Evolutionary conservation across 306 rosid genomes (phyloP).

Genomic region (Prunus mira): DNA sequence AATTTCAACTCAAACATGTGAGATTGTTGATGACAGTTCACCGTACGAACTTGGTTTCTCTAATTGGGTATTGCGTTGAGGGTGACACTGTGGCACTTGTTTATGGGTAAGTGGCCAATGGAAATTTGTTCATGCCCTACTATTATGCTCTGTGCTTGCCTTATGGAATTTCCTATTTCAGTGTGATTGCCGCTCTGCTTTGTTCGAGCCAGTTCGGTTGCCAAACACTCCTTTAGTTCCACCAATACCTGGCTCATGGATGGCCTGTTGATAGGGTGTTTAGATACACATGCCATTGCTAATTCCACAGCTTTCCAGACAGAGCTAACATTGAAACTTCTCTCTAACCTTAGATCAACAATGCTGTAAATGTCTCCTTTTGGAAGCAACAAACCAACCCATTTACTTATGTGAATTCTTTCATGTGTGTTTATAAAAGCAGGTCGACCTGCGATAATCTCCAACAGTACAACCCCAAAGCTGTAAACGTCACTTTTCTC

Average conservation of each 20-base stretch:
- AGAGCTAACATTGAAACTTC: not conserved
- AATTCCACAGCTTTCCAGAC: constrained; percentile 31
- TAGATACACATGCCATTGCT: constrained; percentile 14
- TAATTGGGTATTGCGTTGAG: no score
- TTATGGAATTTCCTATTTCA: not conserved
- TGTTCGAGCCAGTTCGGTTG: constrained; percentile 1
- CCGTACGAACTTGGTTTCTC: no score
- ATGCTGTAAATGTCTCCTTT: constrained; percentile 17
- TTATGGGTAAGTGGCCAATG: no score
- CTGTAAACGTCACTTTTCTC: constrained; percentile 31
- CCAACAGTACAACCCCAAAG: constrained; percentile 22
- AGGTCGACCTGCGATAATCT: constrained; percentile 22
- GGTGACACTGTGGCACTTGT: no score
- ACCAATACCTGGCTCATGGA: constrained; percentile 16
- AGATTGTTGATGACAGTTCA: no score
- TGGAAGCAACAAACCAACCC: constrained; percentile 10
- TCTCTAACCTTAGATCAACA: constrained; percentile 14
- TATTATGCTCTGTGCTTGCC: no score
- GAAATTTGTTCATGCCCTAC: no score
- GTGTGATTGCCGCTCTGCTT: not conserved
- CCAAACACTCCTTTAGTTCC: constrained; percentile 20
- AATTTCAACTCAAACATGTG: no score
- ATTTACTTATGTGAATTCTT: not conserved
- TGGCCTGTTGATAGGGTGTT: not conserved
- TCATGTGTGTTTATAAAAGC: not conserved